Evolutionary conservation across 257 asterid genomes (phyloP), one percentile per base, ranked within the genome.

Genomic region (Apocynum venetum): DNA sequence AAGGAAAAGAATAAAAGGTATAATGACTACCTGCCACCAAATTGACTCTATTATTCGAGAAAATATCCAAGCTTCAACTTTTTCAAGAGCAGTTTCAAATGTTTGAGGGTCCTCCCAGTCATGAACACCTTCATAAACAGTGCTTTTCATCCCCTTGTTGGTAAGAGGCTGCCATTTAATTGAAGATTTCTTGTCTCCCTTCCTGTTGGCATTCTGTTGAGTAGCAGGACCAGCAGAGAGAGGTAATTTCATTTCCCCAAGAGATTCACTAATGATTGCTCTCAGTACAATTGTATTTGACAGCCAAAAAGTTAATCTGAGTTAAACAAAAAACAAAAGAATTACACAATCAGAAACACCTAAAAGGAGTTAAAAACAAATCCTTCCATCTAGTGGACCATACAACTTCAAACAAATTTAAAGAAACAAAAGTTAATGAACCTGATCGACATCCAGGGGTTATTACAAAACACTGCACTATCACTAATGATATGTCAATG

Each of bases 231-330:
- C 86, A 67, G 86, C 85, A 71, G 86, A 80, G 61, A 38, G 40
- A 70, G 87, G 86, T 56, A 79, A 49, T 72, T 81, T 78, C 75
- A 78, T 74, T 47, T 83, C 87, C 72, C 79, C 83, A 67, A 82
- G 79, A 51, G 83, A 85, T 85, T 86, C 87, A 79, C 85, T 87
- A 64, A 89, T 81, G 43, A 89, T 87, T 78, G 89, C 91, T 80
- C 97, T 89, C 73, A 93, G 86, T 46, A 91, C 89, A 72, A 89
- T 76, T 41, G 88, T 76, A 79, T 93, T 93, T 49, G 97, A 93
- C 70, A 93, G 85, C 97, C 97, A 93, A 87, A 93, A 93, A 9
- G 97, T 93, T 82, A 93, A 91, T 79, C 97, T 93, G 89, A 68
- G 77, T 38, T 59, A 76, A 77, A 17, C 78, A 59, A 15, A 38